These are phyloP conservation scores for Rhodamnia rubescens DNA, from an alignment of 345 rosid genomes.

Conservation along the genomic window DNA sequence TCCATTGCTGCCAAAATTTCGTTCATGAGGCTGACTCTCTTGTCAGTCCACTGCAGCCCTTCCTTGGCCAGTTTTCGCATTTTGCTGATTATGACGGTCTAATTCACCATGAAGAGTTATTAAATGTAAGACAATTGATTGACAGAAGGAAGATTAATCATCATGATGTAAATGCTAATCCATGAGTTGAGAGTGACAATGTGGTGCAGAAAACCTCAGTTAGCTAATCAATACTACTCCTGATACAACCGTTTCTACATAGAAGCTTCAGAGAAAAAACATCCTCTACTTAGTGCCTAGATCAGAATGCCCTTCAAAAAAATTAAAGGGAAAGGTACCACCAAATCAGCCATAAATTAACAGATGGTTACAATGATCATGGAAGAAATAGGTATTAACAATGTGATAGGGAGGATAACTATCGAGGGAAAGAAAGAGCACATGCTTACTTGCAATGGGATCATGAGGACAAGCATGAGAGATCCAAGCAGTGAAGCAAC, in stretches of 20 bases:
- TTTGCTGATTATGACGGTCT: conserved; percentile 79
- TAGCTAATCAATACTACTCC: not conserved
- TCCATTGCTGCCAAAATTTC: conserved; percentile 97
- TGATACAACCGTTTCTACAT: not conserved
- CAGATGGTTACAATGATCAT: not conserved
- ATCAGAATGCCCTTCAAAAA: not conserved
- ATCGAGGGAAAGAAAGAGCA: not conserved
- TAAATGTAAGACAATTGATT: not conserved
- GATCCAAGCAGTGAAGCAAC: conserved; percentile 89
- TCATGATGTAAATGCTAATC: not conserved
- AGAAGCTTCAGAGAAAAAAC: not conserved
- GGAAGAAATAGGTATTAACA: not conserved
- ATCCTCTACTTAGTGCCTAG: not conserved
- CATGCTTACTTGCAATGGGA: conserved; percentile 63
- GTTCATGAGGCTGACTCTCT: conserved; percentile 81
- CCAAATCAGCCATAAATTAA: not conserved
- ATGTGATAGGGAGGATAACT: not conserved
- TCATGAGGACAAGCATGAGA: conserved; percentile 58
- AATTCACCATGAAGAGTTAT: conserved; percentile 2
- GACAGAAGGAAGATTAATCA: not conserved
- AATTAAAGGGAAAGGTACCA: not conserved
- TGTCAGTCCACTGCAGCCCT: conserved; percentile 89
- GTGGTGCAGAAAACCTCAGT: not conserved
- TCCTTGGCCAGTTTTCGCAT: conserved; percentile 85
- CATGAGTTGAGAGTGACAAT: not conserved